Evolutionary conservation across 83 land plant species (phyloP), one percentile per base, ranked within the genome.

Genomic region (Thuja plicata): DNA sequence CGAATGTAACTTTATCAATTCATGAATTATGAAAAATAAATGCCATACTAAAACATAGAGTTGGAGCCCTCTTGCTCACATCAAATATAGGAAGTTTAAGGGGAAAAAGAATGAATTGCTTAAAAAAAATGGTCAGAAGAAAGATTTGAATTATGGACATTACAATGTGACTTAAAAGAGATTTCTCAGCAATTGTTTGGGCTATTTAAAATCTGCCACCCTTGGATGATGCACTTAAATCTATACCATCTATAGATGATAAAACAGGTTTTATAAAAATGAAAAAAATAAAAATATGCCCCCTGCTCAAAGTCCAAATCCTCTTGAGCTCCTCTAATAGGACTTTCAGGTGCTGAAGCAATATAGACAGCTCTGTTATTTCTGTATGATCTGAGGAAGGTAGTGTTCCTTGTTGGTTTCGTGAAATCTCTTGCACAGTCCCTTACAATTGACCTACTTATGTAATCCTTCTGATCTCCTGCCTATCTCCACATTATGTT

Each of bases 401-500:
- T 45, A 19, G 12, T 46, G 45, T 50, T 9, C 85, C 16, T 82
- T 82, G n/a, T 9, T 27, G 85, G 85, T 52, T 43, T 82, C 15
- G 54, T 27, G 52, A 46, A 82, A 43, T 43, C 85, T 24, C n/a
- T 41, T 41, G 50, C 43, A 43, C n/a, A 41, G n/a, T 37, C 84
- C 41, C 41, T 82, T n/a, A 46, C 32, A 82, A 45, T 82, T 41
- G 54, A 82, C 46, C 85, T 82, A 9, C 16, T 41, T 43, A n/a
- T 45, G 52, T 82, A 43, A n/a, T 4, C 50, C 85, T 24, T 82
- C 54, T 45, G 85, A 82, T 82, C 85, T 45, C 50, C 50, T 82
- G 85, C 24, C 50, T 30, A 82, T 45, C 54, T 82, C 85, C 52
- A 45, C 52, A 45, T 45, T n/a, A 82, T 43, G 46, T 15, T 82